These are phyloP conservation scores for Sarcodon sp. DNA, from an alignment of 768 basidiomycete genomes.

Conservation along the genomic window DNA sequence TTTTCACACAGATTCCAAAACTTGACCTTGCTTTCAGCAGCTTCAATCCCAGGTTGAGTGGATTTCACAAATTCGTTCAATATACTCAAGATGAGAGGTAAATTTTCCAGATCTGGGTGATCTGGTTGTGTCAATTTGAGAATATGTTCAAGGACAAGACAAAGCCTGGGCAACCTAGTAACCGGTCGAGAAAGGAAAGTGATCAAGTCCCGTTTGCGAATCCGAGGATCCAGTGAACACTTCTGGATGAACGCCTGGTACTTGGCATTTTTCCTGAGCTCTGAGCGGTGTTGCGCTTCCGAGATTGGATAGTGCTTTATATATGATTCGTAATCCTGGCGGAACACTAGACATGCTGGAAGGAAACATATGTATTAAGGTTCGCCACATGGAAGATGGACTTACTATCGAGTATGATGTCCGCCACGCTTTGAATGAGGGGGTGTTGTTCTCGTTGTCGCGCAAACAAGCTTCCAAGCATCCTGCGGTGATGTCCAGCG, in stretches of 20 bases:
- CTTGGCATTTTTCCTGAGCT: conserved; percentile 51
- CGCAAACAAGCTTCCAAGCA: conserved; percentile 62
- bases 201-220: conserved; percentile 64
- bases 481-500: conserved; percentile 46
- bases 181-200: conserved; percentile 81
- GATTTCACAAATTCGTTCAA: conserved; percentile 67
- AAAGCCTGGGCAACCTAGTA: conserved; percentile 75
- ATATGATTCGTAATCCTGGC: conserved; percentile 62
- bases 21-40: conserved; percentile 85
- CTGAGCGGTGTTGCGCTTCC: conserved; percentile 69
- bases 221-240: conserved; percentile 47
- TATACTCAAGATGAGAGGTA: conserved; percentile 61
- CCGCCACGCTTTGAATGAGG: conserved; percentile 68
- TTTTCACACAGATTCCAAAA: conserved; percentile 74
- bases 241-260: conserved; percentile 60
- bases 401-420: conserved; percentile 74
- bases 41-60: conserved; percentile 82
- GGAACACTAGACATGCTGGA: conserved; percentile 30
- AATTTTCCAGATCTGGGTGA: conserved; percentile 69
- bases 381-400: conserved; percentile 6
- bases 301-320: conserved; percentile 85
- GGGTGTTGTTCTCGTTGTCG: conserved; percentile 83
- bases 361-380: not conserved
- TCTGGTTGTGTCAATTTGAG: conserved; percentile 51
- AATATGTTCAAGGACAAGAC: conserved; percentile 60